phyloP scores from a whole-genome alignment of 2,329 filamentous ascomycete genomes.

The Teratosphaeria nubilosa region DNA sequence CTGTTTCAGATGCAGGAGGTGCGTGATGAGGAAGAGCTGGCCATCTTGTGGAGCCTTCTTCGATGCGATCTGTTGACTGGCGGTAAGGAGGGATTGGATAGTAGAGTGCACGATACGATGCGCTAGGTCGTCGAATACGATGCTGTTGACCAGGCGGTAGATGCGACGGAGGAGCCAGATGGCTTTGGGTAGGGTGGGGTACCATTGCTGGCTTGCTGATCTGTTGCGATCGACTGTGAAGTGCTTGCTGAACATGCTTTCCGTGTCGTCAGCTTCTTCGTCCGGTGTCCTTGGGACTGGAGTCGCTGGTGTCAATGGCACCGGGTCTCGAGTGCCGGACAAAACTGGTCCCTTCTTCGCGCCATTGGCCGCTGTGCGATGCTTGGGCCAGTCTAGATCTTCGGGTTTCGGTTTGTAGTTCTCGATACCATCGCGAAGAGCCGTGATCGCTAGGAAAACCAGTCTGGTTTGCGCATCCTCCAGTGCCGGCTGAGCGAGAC shows the following conservation, averaged over 20 bases:
- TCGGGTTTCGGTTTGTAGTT: conserved; percentile 54
- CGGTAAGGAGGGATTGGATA: conserved; percentile 69
- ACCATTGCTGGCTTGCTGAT: conserved; percentile 39
- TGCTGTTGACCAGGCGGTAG: conserved; percentile 59
- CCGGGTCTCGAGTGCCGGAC: conserved; percentile 38
- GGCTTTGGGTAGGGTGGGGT: conserved; percentile 56
- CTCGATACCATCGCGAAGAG: conserved; percentile 58
- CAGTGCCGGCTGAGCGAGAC: conserved; percentile 53
- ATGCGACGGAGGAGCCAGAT: conserved; percentile 61
- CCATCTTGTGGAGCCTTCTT: conserved; percentile 60
- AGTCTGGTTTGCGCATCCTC: conserved; percentile 58
- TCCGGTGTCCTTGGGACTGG: conserved; percentile 38
- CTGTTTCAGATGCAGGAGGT: conserved; percentile 89
- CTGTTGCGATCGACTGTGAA: conserved; percentile 3
- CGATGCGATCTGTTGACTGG: conserved; percentile 54
- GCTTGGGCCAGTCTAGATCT: conserved; percentile 53
- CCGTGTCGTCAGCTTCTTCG: conserved; percentile 44
- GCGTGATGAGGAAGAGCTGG: conserved; percentile 88
- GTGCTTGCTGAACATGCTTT: conserved; percentile 28
- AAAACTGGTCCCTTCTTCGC: conserved; percentile 33
- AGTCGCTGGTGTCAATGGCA: conserved; percentile 26
- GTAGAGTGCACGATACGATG: conserved; percentile 84
- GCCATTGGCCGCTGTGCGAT: conserved; percentile 15
- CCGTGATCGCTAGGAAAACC: conserved; percentile 53
- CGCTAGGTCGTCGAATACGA: conserved; percentile 61